Percentiles rank a stretch among this genome's conserved stretches.
Conservation (phyloP, 208 protist genomes). For the Leishmania major region DNA sequence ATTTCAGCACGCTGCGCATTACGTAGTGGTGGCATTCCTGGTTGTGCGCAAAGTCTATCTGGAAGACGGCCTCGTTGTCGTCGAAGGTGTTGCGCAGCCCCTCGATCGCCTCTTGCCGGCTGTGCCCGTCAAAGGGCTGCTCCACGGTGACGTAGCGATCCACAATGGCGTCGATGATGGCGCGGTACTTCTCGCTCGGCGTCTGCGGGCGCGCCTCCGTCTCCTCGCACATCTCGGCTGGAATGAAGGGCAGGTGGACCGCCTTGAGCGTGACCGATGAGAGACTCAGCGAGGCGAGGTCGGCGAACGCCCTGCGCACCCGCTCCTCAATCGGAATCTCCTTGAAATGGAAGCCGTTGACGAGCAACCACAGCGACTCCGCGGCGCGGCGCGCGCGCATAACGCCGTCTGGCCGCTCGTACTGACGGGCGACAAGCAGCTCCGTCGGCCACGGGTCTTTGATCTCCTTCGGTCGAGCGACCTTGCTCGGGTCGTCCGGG, state of each 20-base stretch:
- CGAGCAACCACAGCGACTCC: slow-evolving; percentile 75
- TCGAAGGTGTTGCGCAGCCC: slow-evolving; percentile 47
- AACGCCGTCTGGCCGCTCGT: slow-evolving; percentile 68
- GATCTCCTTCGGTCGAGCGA: slow-evolving; percentile 60
- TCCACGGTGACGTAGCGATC: slow-evolving; percentile 80
- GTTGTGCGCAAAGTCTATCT: slow-evolving; percentile 76
- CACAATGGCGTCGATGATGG: slow-evolving; percentile 62
- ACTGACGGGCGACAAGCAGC: slow-evolving; percentile 47
- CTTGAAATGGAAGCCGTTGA: slow-evolving; percentile 71
- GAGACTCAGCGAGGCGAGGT: slow-evolving; percentile 70
- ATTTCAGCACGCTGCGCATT: slow-evolving; percentile 56
- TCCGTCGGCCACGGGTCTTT: slow-evolving; percentile 68
- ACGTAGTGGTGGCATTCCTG: slow-evolving; percentile 76
- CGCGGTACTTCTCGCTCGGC: slow-evolving; percentile 65
- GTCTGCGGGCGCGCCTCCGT: slow-evolving; percentile 30
- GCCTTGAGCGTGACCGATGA: slow-evolving; percentile 64
- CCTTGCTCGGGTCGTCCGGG: slow-evolving; percentile 93
- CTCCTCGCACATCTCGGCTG: slow-evolving; percentile 9
- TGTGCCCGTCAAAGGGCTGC: slow-evolving; percentile 59
- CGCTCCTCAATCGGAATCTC: slow-evolving; percentile 57
- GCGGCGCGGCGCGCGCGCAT: slow-evolving; percentile 58
- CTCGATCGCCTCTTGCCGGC: slow-evolving; percentile 75
- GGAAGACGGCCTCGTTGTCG: slow-evolving; percentile 47
- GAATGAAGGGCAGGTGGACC: slow-evolving; percentile 55
- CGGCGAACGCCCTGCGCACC: slow-evolving; percentile 48